Conservation (phyloP, 768 basidiomycete species). For the Serpula lacrymans region DNA sequence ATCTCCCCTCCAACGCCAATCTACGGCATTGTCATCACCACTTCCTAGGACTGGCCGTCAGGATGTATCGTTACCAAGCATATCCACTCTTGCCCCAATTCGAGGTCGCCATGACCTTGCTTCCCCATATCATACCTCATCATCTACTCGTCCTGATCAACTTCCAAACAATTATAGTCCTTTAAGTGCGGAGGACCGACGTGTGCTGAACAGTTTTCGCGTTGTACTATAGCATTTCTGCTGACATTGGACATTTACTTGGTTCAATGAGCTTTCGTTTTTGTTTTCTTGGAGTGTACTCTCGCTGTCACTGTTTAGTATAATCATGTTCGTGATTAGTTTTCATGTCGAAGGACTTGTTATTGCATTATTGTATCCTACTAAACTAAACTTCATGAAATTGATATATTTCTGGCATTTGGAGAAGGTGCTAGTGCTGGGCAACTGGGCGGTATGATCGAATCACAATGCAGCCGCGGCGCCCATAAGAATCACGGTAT, state of each 20-base stretch:
- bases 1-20: slow-evolving; percentile 11
- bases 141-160: slow-evolving; percentile 16
- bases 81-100: slow-evolving; percentile 14
- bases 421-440: no score
- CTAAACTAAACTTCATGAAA: no score
- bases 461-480: no score
- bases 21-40: slow-evolving; percentile 5
- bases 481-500: no score
- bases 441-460: no score
- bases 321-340: no score
- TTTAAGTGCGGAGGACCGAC: slow-evolving; percentile 54
- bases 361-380: no score
- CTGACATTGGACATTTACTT: slow-evolving; percentile 14
- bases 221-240: slow-evolving; percentile 53
- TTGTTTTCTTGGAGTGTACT: no score
- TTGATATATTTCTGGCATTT: no score
- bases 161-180: slow-evolving; percentile 32
- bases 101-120: slow-evolving; percentile 5
- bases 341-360: no score
- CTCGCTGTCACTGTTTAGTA: no score
- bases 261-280: no score
- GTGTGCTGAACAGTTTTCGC: slow-evolving; percentile 54
- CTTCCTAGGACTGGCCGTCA: slow-evolving; percentile 4
- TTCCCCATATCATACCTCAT: slow-evolving; percentile 3
- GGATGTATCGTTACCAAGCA: slow-evolving; percentile 19